Base-by-base conservation (phyloP, 2,329 filamentous ascomycete genomes). In the Falciphora oryzae region DNA sequence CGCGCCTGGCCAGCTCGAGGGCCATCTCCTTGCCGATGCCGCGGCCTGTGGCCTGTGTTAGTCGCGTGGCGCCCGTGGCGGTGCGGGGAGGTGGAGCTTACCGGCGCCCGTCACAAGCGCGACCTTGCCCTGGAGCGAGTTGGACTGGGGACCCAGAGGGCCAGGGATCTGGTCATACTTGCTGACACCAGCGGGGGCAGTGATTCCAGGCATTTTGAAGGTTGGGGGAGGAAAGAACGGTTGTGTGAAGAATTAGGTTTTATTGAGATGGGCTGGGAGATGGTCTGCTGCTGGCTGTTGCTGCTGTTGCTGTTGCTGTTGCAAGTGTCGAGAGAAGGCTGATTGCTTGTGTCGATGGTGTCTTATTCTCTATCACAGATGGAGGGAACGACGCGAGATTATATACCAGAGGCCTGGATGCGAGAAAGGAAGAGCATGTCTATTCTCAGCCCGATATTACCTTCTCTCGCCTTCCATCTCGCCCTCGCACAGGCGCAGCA, bases 1-100 rank as follows among this genome's bases (percentile, higher is more conserved):
- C 72, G 35, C 66, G 68, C 2, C 70, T 68, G 29, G 70, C 72
- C 2, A 74, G 71, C 66, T 73, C 69, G 1, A 87, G 84, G 10
- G 84, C 84, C 28, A 88, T 79, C 67, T 85, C 83, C 16, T 85
- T 83, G n/a, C 84, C 85, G 60, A 88, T 83, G 70, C 89, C 87
- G 7, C 87, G 81, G 35, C 79, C 72, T 63, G 31, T 38, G 8
- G n/a, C 10, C 18, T 13, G 18, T 28, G 61, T 62, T 35, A 62
- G 61, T 44, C 59, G 25, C 22, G 50, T 50, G 35, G 22, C 18
- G 11, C 13, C 18, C 29, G 35, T 50, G 44, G 32, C 16, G 18
- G 44, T 7, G 44, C 11, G n/a, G 25, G 18, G 59, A 8, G 31
- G 28, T 27, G 25, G 16, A 28, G 57, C 62, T 25, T 57, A 63